Conservation (phyloP, 768 basidiomycete species). For the Naganishia randhawae region DNA sequence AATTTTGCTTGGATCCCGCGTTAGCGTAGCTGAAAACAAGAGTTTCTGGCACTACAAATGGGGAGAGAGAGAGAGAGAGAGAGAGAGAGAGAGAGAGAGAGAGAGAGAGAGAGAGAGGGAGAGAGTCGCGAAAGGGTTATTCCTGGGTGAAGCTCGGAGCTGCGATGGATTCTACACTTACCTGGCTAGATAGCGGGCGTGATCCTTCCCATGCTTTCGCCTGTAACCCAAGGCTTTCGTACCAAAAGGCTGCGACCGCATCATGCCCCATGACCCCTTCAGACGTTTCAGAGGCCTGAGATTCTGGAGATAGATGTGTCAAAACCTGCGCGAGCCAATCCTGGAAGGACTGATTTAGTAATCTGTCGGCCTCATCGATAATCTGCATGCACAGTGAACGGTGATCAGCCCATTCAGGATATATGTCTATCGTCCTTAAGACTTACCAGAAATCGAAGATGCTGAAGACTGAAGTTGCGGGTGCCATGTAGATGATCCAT, state of each 20-base stretch:
- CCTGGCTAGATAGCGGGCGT: slow-evolving; percentile 29
- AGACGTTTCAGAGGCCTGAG: not conserved
- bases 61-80: too few species aligned
- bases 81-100: too few species aligned
- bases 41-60: slow-evolving; percentile 78
- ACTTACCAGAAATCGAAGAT: slow-evolving; percentile 86
- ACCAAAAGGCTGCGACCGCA: slow-evolving; percentile 41
- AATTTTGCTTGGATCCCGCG: slow-evolving; percentile 88
- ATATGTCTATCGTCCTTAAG: not conserved
- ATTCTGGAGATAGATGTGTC: slow-evolving; percentile 61
- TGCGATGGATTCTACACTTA: slow-evolving; percentile 18
- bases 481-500: slow-evolving; percentile 91
- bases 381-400: slow-evolving; percentile 57
- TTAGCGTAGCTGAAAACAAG: slow-evolving; percentile 92
- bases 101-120: too few species aligned
- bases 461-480: slow-evolving; percentile 83
- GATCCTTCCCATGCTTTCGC: slow-evolving; percentile 35
- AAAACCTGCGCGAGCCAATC: slow-evolving; percentile 86
- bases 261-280: slow-evolving; percentile 29
- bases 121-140: not conserved
- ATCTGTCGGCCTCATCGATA: slow-evolving; percentile 95
- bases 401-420: not conserved
- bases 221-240: slow-evolving; percentile 37
- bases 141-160: not conserved
- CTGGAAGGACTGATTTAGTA: slow-evolving; percentile 91